Evolutionary conservation across 2,329 filamentous ascomycete species (phyloP), one percentile per base, ranked within the genome.

Genomic region (Hypoxylon sp.): DNA sequence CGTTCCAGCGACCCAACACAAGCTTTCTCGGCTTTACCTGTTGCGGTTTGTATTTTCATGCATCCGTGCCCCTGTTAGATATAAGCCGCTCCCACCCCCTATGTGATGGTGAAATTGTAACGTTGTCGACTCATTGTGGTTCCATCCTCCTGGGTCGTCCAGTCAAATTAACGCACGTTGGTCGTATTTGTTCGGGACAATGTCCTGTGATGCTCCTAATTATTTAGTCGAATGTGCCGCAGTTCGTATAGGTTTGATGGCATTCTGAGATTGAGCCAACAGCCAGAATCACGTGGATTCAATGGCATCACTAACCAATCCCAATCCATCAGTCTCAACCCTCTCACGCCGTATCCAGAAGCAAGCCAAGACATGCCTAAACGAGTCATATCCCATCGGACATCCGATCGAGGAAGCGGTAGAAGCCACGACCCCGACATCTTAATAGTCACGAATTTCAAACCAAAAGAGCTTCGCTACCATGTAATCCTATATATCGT

Each of bases 31-130:
- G 32, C 50, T 55, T 54, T 48, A 15, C 48, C 29, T 24, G 13
- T 50, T 56, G 17, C 11, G 46, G 44, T 10, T 19, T 35, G n/a
- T 27, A 29, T 21, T 24, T 50, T 58, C 31, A 31, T 32, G 17
- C 27, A 35, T 31, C 44, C n/a, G 48, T 27, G 39, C 31, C 35
- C 29, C 17, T 53, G 37, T 74, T 77, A n/a, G 32, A 37, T 51
- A 59, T 51, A 59, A 50, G 55, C 46, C 55, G 46, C 32, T 29
- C 51, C 11, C 32, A 48, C 21, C 29, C 29, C 39, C 32, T 31
- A 59, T 35, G 31, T 31, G n/a, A 57, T 37, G 15, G 44, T 27
- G 27, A 39, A 39, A 37, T 58, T 39, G 31, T 19, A 50, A 50
- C 32, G 46, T 27, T 59, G n/a, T 59, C 56, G 47, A 51, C 32